Conservation (phyloP, 768 basidiomycete species). For the Tricholoma flavovirens region DNA sequence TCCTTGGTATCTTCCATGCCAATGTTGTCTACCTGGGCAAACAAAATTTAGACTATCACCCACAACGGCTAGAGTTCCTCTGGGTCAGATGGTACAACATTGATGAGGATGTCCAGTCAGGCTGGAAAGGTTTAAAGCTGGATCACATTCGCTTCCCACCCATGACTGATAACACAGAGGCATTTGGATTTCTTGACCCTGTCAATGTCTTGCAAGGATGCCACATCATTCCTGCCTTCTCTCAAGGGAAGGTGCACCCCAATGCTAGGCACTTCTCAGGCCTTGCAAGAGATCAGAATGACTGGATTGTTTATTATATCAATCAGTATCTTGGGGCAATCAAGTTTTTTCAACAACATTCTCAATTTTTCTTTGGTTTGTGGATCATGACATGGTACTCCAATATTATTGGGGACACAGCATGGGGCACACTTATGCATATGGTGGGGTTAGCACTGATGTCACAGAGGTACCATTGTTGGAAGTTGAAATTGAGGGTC, state of each 20-base stretch:
- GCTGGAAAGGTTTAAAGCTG: conserved; percentile 4
- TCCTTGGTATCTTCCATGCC: background rate
- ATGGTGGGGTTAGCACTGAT: background rate
- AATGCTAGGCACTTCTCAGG: background rate
- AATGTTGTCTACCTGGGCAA: background rate
- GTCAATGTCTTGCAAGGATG: conserved; percentile 20
- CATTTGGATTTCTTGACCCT: conserved; percentile 34
- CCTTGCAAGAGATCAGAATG: background rate
- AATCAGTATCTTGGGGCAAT: background rate
- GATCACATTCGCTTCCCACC: conserved; percentile 19
- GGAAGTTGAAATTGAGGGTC: background rate
- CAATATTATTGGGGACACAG: background rate
- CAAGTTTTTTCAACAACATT: background rate
- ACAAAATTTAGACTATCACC: background rate
- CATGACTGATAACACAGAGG: conserved; percentile 4
- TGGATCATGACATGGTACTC: conserved; percentile 14
- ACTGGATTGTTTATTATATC: background rate
- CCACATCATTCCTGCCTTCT: conserved; percentile 31
- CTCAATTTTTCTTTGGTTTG: conserved; percentile 9
- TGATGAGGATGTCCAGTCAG: background rate
- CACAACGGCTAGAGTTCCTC: conserved; percentile 18
- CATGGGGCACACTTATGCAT: background rate
- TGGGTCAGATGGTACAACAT: conserved; percentile 20
- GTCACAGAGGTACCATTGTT: background rate
- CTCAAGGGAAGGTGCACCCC: background rate